These are phyloP conservation scores for Cardamine occulta DNA, from an alignment of 345 rosid genomes.

Conservation along the genomic window DNA sequence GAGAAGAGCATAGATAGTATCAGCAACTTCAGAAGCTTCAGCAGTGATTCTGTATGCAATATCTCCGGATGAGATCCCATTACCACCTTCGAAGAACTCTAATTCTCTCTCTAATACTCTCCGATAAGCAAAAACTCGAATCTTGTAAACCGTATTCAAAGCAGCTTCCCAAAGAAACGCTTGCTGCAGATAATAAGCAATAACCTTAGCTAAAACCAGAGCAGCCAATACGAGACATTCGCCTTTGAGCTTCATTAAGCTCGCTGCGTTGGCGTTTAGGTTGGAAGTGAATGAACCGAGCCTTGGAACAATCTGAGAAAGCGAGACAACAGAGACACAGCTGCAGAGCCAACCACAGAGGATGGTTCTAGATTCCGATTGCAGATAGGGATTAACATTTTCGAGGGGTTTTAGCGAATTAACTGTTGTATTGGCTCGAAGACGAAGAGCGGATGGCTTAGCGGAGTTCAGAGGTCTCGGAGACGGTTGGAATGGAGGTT, in stretches of 20 bases:
- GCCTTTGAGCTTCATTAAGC: conserved; percentile 40
- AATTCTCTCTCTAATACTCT: conserved; percentile 72
- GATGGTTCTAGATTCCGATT: conserved; percentile 60
- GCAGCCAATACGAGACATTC: conserved; percentile 54
- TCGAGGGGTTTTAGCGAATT: conserved; percentile 51
- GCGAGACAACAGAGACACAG: conserved; percentile 69
- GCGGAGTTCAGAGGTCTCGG: conserved; percentile 43
- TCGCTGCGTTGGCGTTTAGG: conserved; percentile 38
- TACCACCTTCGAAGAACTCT: conserved; percentile 75
- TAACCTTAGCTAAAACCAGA: conserved; percentile 54
- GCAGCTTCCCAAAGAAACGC: conserved; percentile 89
- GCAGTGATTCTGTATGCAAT: conserved; percentile 80
- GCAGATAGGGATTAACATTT: conserved; percentile 58
- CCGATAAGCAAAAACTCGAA: conserved; percentile 69
- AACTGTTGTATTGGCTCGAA: conserved; percentile 16
- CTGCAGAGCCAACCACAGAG: conserved; percentile 87
- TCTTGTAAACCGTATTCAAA: conserved; percentile 52
- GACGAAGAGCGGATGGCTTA: conserved; percentile 29
- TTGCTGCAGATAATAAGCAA: conserved; percentile 75
- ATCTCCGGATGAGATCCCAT: conserved; percentile 72
- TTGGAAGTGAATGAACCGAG: conserved; percentile 58
- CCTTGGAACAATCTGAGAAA: conserved; percentile 70
- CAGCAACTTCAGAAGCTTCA: conserved; percentile 82
- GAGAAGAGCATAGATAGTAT: conserved; percentile 73
- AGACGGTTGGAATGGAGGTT: conserved; percentile 26